Evolutionary conservation across 805 yeast species (phyloP), one percentile per base, ranked within the genome.

Genomic region (Saturnispora kantuleensis): DNA sequence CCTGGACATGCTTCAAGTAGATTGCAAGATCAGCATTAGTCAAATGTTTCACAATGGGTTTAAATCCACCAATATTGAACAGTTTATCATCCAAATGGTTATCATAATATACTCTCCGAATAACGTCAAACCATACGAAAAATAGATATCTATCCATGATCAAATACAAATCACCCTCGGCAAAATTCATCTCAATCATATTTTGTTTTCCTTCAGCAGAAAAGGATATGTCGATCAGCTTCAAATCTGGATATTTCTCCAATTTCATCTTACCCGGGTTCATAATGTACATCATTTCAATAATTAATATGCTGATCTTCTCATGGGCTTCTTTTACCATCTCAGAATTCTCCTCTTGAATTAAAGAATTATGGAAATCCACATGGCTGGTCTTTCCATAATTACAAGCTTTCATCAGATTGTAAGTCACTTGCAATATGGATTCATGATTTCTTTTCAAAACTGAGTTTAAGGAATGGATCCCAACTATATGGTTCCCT

Each of bases 401-500:
- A 17, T 21, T 16, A 31, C 42, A 39, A 17, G 31, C 18, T 39
- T 11, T 31, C 15, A 13, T 33, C 11, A 35, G n/a, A 30, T 30
- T 37, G 13, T 10, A 31, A 10, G 32, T 31, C 13, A 37, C 26
- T 10, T n/a, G 7, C 17, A 11, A 21, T 21, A 42, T 42, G n/a
- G 15, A 21, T 15, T 11, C 32, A 28, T 35, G 5, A 37, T 42
- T 42, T 13, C 29, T 36, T 18, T 37, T 32, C 16, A 42, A 15
- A 8, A 37, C 33, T 15, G 32, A 17, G 28, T 42, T 37, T 12
- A 42, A 32, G 4, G 45, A 18, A 28, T 42, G 16, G 8, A 42
- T 18, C 4, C 45, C 45, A 36, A 42, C 41, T 30, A 42, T n/a
- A 37, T 42, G 45, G 16, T 36, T 31, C 2, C 41, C 41, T 37